These are phyloP conservation scores for Candida schatavii DNA, from an alignment of 805 yeast species.

Conservation along the genomic window DNA sequence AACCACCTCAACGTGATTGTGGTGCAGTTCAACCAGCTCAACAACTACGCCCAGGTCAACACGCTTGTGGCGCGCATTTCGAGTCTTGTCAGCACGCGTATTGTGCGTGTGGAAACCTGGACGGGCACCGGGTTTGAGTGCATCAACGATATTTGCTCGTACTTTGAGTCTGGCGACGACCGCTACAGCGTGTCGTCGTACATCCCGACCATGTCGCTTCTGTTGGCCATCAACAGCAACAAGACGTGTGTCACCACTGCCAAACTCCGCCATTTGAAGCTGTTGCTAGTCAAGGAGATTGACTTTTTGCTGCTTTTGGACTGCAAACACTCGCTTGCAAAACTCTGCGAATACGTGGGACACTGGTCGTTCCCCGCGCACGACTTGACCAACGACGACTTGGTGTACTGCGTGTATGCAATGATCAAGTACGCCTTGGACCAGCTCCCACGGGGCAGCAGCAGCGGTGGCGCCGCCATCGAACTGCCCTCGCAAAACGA, in stretches of 20 bases:
- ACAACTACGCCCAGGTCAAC: neutral
- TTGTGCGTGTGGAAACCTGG: conserved; percentile 42
- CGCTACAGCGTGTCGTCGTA: neutral
- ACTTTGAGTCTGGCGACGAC: conserved; percentile 6
- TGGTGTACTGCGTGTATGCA: conserved; percentile 54
- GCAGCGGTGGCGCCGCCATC: conserved; percentile 10
- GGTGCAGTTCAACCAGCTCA: conserved; percentile 8
- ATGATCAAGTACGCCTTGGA: conserved; percentile 49
- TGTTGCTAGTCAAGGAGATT: conserved; percentile 24
- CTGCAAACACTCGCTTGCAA: conserved; percentile 20
- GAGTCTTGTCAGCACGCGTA: conserved; percentile 23
- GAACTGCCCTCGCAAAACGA: conserved; percentile 34
- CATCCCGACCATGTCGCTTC: conserved; percentile 36
- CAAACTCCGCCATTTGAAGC: conserved; percentile 22
- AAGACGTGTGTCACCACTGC: conserved; percentile 19
- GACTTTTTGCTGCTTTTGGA: conserved; percentile 28
- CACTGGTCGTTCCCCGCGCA: conserved; percentile 75
- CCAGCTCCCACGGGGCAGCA: conserved; percentile 15
- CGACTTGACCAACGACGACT: conserved; percentile 60
- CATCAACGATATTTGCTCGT: conserved; percentile 17
- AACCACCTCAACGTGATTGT: conserved; percentile 35
- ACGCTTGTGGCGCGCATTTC: neutral
- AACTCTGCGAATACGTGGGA: conserved; percentile 43
- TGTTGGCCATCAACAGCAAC: conserved; percentile 24
- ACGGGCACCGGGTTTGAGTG: conserved; percentile 32